Conservation (phyloP, 108 stramenopile species). For the Fistulifera pelliculosa region DNA sequence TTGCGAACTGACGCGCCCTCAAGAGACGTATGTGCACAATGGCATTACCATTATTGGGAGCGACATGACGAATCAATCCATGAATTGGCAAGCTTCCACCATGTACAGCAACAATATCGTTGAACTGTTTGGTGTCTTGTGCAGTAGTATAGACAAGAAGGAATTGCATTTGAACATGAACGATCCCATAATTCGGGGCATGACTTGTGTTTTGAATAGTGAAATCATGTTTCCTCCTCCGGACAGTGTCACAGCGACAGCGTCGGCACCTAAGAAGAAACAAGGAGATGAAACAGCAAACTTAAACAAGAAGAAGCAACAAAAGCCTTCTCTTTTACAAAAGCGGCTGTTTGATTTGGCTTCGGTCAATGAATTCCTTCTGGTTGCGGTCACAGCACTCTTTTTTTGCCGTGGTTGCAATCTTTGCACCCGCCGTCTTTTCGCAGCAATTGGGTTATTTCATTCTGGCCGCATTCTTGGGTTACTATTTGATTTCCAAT, state of each 20-base stretch:
- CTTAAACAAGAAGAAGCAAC: background rate
- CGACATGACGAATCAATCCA: conserved; percentile 54
- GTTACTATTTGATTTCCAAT: conserved; percentile 67
- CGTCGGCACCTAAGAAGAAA: conserved; percentile 3
- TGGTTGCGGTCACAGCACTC: conserved; percentile 5
- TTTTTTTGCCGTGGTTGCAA: conserved; percentile 40
- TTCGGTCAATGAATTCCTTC: conserved; percentile 32
- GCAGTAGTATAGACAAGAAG: conserved; percentile 8
- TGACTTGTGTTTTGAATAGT: conserved; percentile 40
- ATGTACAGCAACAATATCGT: conserved; percentile 85
- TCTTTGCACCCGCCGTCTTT: conserved; percentile 37
- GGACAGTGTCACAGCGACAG: conserved; percentile 32
- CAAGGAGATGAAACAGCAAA: conserved; percentile 5
- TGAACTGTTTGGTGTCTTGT: conserved; percentile 66
- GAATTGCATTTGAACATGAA: conserved; percentile 43
- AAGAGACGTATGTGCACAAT: conserved; percentile 36
- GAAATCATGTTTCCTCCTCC: conserved; percentile 65
- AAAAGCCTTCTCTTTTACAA: conserved; percentile 28
- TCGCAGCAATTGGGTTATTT: conserved; percentile 47
- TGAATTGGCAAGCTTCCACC: conserved; percentile 70
- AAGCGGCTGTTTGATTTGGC: conserved; percentile 45
- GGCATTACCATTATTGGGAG: conserved; percentile 81
- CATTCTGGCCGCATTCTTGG: conserved; percentile 61
- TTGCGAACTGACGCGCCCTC: conserved; percentile 64
- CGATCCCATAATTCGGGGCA: conserved; percentile 68